Evolutionary conservation across 1,139 yeast genomes (phyloP).

Genomic region (Diutina sp.): DNA sequence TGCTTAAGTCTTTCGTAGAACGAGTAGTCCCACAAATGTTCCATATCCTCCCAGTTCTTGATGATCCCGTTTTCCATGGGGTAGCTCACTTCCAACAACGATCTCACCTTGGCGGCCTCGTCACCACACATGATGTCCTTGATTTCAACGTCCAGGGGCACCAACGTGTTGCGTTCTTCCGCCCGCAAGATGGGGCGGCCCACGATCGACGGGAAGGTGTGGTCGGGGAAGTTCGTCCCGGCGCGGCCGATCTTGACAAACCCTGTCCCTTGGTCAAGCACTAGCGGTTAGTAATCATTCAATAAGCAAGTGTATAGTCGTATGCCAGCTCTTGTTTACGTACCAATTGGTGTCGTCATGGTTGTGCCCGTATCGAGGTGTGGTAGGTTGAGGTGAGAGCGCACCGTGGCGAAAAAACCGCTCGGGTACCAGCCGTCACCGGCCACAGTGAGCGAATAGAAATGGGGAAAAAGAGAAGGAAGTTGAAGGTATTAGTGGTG

Average conservation of each 20-base stretch:
- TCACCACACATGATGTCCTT: slow-evolving; percentile 97
- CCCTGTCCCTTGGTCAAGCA: slow-evolving; percentile 98
- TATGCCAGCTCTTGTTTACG: background rate
- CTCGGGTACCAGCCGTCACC: background rate
- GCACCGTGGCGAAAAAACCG: slow-evolving; percentile 1
- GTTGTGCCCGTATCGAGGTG: background rate
- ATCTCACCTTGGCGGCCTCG: slow-evolving; percentile 85
- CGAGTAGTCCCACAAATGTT: slow-evolving; percentile 95
- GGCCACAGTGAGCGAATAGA: background rate
- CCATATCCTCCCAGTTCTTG: slow-evolving; percentile 98
- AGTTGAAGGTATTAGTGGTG: too few species aligned
- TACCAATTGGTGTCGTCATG: slow-evolving; percentile 2
- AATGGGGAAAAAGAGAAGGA: too few species aligned
- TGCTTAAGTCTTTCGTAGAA: slow-evolving; percentile 83
- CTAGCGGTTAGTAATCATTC: slow-evolving; percentile 18
- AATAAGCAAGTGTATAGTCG: background rate
- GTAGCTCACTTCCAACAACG: slow-evolving; percentile 79
- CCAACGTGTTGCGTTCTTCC: slow-evolving; percentile 62
- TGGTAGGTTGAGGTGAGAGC: background rate
- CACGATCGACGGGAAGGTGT: slow-evolving; percentile 95
- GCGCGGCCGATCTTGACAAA: slow-evolving; percentile 92
- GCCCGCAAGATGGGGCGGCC: slow-evolving; percentile 97
- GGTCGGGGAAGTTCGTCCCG: slow-evolving; percentile 94
- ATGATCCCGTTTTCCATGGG: slow-evolving; percentile 99
- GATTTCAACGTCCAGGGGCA: slow-evolving; percentile 50